These are phyloP conservation scores for Taphrina communis DNA, from an alignment of 1,139 yeast genomes.

Conservation along the genomic window DNA sequence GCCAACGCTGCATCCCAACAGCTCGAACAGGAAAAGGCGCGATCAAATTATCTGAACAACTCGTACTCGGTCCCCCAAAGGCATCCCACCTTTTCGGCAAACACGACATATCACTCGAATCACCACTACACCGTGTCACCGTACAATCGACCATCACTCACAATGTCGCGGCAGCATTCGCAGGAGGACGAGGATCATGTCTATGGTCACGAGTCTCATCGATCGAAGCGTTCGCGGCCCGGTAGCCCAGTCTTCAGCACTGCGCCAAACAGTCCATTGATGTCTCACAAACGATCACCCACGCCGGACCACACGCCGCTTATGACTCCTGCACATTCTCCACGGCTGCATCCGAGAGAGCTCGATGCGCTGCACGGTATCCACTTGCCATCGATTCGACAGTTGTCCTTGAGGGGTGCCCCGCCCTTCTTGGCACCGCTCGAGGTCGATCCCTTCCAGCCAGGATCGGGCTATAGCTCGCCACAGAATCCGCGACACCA, in stretches of 20 bases:
- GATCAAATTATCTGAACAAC: slow-evolving; percentile 21
- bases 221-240: slow-evolving; percentile 73
- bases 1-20: slow-evolving; percentile 87
- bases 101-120: slow-evolving; percentile 43
- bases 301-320: slow-evolving; percentile 64
- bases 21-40: slow-evolving; percentile 58
- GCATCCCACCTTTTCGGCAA: slow-evolving; percentile 41
- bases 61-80: slow-evolving; percentile 31
- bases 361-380: slow-evolving; percentile 49
- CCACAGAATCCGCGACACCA: slow-evolving; percentile 35
- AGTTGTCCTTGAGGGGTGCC: slow-evolving; percentile 51
- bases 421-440: slow-evolving; percentile 53
- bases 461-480: slow-evolving; percentile 35
- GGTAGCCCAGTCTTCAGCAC: slow-evolving; percentile 71
- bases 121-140: slow-evolving; percentile 34
- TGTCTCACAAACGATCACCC: slow-evolving; percentile 50
- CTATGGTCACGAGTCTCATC: slow-evolving; percentile 36
- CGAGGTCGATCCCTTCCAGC: slow-evolving; percentile 48
- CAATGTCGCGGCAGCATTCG: slow-evolving; percentile 43
- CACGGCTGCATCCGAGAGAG: slow-evolving; percentile 57
- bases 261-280: slow-evolving; percentile 62
- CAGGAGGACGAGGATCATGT: slow-evolving; percentile 40
- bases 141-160: slow-evolving; percentile 36
- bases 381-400: slow-evolving; percentile 54
- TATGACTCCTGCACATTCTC: slow-evolving; percentile 66